phyloP scores from a whole-genome alignment of 352 stramenopile species.

The Globisporangium megalacanthum region DNA sequence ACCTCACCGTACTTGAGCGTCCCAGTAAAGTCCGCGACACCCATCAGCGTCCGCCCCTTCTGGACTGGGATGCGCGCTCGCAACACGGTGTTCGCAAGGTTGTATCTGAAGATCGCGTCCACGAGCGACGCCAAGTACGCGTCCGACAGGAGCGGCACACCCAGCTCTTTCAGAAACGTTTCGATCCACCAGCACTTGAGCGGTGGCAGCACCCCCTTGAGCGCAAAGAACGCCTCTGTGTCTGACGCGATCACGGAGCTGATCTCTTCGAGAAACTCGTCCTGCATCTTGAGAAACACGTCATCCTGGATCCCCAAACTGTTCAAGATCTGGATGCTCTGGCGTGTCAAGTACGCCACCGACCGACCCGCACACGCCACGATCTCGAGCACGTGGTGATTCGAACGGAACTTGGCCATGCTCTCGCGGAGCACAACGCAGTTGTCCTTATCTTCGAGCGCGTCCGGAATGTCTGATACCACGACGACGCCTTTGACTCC shows the following conservation, averaged over 20 bases:
- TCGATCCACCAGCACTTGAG: slow-evolving; percentile 31
- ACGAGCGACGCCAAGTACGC: slow-evolving; percentile 50
- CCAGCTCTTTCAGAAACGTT: slow-evolving; percentile 28
- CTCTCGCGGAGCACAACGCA: slow-evolving; percentile 48
- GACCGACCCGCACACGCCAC: slow-evolving; percentile 48
- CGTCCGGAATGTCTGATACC: slow-evolving; percentile 33
- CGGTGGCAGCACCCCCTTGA: slow-evolving; percentile 38
- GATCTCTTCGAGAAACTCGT: slow-evolving; percentile 58
- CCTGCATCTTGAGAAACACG: slow-evolving; percentile 64
- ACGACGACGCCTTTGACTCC: slow-evolving; percentile 77
- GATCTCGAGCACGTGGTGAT: slow-evolving; percentile 64
- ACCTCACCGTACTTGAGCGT: slow-evolving; percentile 66
- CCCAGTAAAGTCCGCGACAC: slow-evolving; percentile 73
- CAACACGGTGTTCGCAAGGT: slow-evolving; percentile 61
- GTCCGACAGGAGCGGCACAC: slow-evolving; percentile 34
- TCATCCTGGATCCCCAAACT: slow-evolving; percentile 52
- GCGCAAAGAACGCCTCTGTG: slow-evolving; percentile 32
- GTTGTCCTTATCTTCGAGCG: slow-evolving; percentile 11
- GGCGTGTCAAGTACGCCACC: slow-evolving; percentile 60
- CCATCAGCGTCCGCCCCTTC: slow-evolving; percentile 66
- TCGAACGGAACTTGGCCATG: slow-evolving; percentile 67
- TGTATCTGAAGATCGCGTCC: slow-evolving; percentile 60
- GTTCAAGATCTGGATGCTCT: slow-evolving; percentile 72
- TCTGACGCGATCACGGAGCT: slow-evolving; percentile 48
- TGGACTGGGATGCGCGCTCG: slow-evolving; percentile 68